Evolutionary conservation across 2,329 filamentous ascomycete species (phyloP).

Genomic region (Aureobasidium lini): DNA sequence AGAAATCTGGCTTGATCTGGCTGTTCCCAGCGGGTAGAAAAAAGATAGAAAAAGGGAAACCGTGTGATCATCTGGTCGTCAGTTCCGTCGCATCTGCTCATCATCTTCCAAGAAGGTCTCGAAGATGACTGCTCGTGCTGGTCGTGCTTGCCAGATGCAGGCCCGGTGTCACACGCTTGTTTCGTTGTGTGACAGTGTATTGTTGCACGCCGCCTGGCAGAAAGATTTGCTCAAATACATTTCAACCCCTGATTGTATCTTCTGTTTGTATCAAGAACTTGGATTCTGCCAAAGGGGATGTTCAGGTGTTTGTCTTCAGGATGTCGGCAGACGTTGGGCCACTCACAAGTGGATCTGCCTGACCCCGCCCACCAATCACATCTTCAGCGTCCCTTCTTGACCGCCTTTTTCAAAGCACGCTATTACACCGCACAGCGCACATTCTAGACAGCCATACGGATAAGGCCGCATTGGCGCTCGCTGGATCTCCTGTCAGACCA

Average conservation of each 20-base stretch:
- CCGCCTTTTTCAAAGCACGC: conserved; percentile 5
- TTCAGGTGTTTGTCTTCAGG: background rate
- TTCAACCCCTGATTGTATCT: background rate
- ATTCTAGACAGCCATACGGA: background rate
- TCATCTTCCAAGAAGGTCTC: background rate
- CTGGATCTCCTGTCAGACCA: background rate
- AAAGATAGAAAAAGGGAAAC: too few species aligned
- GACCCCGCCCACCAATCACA: conserved; percentile 6
- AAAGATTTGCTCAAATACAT: background rate
- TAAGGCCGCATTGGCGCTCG: conserved; percentile 8
- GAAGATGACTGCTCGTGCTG: background rate
- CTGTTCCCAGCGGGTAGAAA: too few species aligned
- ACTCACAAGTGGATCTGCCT: conserved; percentile 1
- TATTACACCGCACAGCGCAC: conserved; percentile 4
- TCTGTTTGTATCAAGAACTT: background rate
- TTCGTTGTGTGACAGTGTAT: background rate
- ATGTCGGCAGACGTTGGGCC: conserved; percentile 8
- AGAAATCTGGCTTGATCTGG: too few species aligned
- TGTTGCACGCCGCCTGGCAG: background rate
- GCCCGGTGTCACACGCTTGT: background rate
- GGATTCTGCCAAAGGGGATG: background rate
- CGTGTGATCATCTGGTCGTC: background rate
- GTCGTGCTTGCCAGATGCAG: background rate
- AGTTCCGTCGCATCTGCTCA: too few species aligned
- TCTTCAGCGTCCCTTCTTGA: background rate